A percentile compares a stretch with the other conserved stretches of the same genome.
phyloP scores from a whole-genome alignment of 257 asterid genomes.

The Solanum peruvianum region DNA sequence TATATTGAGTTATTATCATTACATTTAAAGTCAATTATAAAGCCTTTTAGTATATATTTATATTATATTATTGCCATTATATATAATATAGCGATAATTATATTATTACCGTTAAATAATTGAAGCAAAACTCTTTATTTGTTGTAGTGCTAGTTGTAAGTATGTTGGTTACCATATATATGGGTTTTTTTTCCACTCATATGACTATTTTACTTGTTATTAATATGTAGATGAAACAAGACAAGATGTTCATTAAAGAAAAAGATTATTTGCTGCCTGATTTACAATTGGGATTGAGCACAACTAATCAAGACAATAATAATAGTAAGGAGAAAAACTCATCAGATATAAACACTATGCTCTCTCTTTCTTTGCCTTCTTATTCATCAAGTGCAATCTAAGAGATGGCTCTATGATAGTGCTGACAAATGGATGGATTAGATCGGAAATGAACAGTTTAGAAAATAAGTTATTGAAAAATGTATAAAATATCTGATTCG shows the following conservation, averaged over 20 bases:
- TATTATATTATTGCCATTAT: accelerated
- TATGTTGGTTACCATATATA: background rate
- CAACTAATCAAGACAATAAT: conserved; percentile 4
- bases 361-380: conserved; percentile 47
- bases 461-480: background rate
- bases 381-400: background rate
- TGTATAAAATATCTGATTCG: background rate
- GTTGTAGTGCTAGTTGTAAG: background rate
- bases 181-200: background rate
- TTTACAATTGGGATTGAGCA: conserved; percentile 50
- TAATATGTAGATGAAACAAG: conserved; percentile 18
- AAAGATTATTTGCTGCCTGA: conserved; percentile 26
- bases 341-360: conserved; percentile 56
- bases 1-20: background rate
- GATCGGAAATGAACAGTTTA: background rate
- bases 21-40: too few species aligned
- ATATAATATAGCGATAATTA: too few species aligned
- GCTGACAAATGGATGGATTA: background rate
- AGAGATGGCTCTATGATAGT: background rate
- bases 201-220: background rate
- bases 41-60: background rate
- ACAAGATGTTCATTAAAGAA: conserved; percentile 1
- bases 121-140: background rate
- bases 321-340: conserved; percentile 8
- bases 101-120: too few species aligned